phyloP scores from a whole-genome alignment of 2,329 filamentous ascomycete species.

The Neopestalotiopsis sp. region DNA sequence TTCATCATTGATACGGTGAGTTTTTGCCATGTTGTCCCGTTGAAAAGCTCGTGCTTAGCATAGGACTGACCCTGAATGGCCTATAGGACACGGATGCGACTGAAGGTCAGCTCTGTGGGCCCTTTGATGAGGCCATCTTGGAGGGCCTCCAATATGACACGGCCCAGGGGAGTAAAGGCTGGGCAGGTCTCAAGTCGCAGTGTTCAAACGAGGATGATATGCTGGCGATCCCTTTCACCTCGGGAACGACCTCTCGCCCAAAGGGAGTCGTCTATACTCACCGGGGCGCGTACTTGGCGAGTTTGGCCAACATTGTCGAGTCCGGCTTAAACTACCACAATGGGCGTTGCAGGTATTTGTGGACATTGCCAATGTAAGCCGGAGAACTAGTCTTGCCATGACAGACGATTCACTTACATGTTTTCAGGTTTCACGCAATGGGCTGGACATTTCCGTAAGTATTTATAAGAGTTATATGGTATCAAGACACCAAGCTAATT shows the following conservation, averaged over 20 bases:
- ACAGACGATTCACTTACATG: conserved; percentile 18
- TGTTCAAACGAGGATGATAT: conserved; percentile 78
- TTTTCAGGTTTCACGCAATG: conserved; percentile 64
- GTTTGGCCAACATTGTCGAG: conserved; percentile 86
- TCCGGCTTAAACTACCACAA: conserved; percentile 77
- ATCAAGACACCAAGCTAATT: neutral
- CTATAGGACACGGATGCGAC: conserved; percentile 77
- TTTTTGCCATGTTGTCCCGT: neutral
- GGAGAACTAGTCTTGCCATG: neutral
- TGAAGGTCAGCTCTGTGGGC: conserved; percentile 75
- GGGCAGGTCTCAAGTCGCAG: conserved; percentile 76
- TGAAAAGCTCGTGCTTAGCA: neutral
- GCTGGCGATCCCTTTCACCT: conserved; percentile 91
- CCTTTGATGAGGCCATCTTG: conserved; percentile 82
- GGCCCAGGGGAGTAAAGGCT: conserved; percentile 71
- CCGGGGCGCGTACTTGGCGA: conserved; percentile 83
- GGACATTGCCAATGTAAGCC: conserved; percentile 88
- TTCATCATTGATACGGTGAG: conserved; percentile 74
- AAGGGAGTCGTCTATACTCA: conserved; percentile 96
- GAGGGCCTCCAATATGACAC: conserved; percentile 79
- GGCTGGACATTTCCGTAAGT: conserved; percentile 80
- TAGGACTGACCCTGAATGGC: neutral
- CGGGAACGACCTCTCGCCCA: conserved; percentile 86
- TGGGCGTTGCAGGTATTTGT: conserved; percentile 81
- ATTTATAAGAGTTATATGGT: neutral